Percentiles rank a stretch among this genome's conserved stretches.
Evolutionary conservation across 768 basidiomycete species (phyloP).

Genomic region (Mycena polygramma): DNA sequence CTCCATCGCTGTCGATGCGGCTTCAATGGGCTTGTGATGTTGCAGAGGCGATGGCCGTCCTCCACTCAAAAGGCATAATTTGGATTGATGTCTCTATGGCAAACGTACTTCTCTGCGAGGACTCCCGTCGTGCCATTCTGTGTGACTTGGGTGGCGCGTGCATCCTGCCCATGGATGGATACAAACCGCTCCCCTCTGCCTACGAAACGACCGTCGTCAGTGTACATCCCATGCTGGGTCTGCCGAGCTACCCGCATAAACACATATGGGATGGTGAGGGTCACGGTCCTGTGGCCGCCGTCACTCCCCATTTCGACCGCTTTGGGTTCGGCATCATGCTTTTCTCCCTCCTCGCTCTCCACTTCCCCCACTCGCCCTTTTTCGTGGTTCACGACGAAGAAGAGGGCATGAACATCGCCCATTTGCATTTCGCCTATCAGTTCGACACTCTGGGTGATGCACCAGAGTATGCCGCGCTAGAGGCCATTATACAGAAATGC

Average conservation of each 20-base stretch:
- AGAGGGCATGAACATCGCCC: constrained; percentile 6
- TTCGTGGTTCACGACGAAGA: not conserved
- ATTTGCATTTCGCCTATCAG: constrained; percentile 1
- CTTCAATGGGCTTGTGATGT: constrained; percentile 1
- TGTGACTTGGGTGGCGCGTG: constrained; percentile 10
- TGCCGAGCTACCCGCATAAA: not conserved
- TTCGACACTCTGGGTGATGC: constrained; percentile 5
- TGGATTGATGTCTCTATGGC: not conserved
- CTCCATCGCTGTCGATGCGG: constrained; percentile 1
- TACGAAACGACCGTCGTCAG: not conserved
- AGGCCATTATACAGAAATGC: constrained; percentile 5
- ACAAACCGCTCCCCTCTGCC: constrained; percentile 2
- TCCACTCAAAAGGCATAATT: constrained; percentile 3
- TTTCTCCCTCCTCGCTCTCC: constrained; percentile 9
- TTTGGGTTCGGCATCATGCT: constrained; percentile 16
- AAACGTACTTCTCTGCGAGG: not conserved
- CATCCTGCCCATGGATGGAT: not conserved
- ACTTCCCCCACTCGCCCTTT: constrained; percentile 9
- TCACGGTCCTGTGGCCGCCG: not conserved
- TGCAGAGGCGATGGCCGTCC: not conserved
- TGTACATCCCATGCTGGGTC: constrained; percentile 12
- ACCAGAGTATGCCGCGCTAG: constrained; percentile 9
- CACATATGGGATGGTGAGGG: constrained; percentile 12
- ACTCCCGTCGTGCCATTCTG: not conserved
- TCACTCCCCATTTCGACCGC: constrained; percentile 7